phyloP scores from a whole-genome alignment of 768 basidiomycete genomes.

The Kwoniella heveanensis region DNA sequence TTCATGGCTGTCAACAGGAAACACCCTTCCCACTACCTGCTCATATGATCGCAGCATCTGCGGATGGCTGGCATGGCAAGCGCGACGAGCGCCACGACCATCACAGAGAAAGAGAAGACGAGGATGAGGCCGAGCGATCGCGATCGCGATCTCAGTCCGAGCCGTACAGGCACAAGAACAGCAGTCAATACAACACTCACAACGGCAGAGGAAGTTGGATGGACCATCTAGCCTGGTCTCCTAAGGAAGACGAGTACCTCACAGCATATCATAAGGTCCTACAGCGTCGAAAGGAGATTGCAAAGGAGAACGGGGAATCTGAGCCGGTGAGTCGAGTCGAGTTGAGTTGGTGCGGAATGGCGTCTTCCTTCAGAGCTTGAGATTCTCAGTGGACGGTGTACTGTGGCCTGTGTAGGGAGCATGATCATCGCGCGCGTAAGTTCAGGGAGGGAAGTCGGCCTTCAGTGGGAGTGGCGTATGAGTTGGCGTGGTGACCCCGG shows the following conservation, averaged over 20 bases:
- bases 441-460: too few species aligned
- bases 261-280: conserved; percentile 11
- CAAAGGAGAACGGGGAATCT: neutral
- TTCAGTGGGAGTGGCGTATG: too few species aligned
- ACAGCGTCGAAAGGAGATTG: neutral
- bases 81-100: neutral
- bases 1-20: too few species aligned
- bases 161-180: too few species aligned
- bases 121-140: neutral
- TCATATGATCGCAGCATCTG: neutral
- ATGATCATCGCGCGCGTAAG: too few species aligned
- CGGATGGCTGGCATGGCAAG: neutral
- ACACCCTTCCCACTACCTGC: conserved; percentile 13
- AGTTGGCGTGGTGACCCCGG: too few species aligned
- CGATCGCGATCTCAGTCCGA: too few species aligned
- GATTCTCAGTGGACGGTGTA: too few species aligned
- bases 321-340: conserved; percentile 8
- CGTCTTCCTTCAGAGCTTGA: too few species aligned
- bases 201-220: conserved; percentile 2
- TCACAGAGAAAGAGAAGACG: neutral
- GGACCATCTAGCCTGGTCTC: conserved; percentile 17
- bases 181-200: too few species aligned
- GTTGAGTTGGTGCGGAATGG: too few species aligned
- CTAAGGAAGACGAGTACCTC: conserved; percentile 12
- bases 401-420: too few species aligned